Evolutionary conservation across 2,329 filamentous ascomycete species (phyloP), one percentile per base, ranked within the genome.

Genomic region (Arthroderma uncinatum): DNA sequence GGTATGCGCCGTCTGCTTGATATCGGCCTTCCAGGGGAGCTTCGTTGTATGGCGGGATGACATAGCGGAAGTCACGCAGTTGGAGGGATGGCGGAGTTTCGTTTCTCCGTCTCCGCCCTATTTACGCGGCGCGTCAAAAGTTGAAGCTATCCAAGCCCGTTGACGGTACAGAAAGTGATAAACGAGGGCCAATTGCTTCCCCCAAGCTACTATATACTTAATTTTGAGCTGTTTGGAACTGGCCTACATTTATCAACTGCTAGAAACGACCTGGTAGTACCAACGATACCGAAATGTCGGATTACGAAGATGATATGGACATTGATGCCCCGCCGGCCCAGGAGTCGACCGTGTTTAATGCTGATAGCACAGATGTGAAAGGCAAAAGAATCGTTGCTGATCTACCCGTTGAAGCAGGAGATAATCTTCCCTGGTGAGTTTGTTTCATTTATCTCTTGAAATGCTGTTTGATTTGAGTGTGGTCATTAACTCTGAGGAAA

Each of bases 361-460:
- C 88, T 25, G 84, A 87, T 14, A 78, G 74, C 62, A 30, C 52
- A 19, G 73, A 79, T 62, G 47, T 50, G 28, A 95, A 96, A 72
- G 91, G 92, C 70, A 97, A 97, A 74, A 82, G 90, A 66, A 92
- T 86, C 65, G 89, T 89, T 52, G 92, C 92, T 39, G 95, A 98
- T 69, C 77, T 98, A 53, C 93, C 93, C 0, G 84, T 98, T 4
- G 90, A 95, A 73, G 90, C 91, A 53, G 89, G 95, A 71, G 93
- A 98, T 70, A 91, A 86, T 62, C 73, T 98, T 16, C 93, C 93
- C 74, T 98, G 93, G 92, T 94, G 69, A 58, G 67, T 58, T 50
- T 14, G 8, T 28, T 6, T 16, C 28, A 7, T 30, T 30, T 30
- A 30, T 30, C 3, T 30, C 28, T 30, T 30, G 28, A 30, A 7